These are phyloP conservation scores for Spathaspora sp. DNA, from an alignment of 805 yeast species.

Conservation along the genomic window DNA sequence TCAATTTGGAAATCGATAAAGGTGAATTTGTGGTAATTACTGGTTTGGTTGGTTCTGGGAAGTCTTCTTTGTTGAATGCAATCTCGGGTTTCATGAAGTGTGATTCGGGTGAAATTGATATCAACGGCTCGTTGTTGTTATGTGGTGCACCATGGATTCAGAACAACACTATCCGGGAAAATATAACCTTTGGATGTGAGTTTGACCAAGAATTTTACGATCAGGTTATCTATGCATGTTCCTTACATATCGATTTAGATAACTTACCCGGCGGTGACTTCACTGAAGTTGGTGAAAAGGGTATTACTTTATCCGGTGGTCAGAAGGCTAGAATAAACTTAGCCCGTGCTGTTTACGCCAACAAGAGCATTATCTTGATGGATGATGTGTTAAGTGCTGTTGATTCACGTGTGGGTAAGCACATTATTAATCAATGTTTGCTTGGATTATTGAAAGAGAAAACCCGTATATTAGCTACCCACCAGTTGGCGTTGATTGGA, in stretches of 20 bases:
- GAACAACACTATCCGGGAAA: conserved; percentile 73
- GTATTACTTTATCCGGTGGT: conserved; percentile 82
- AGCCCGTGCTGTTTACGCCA: conserved; percentile 76
- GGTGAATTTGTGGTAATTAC: conserved; percentile 76
- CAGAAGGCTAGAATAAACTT: conserved; percentile 79
- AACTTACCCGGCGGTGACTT: conserved; percentile 70
- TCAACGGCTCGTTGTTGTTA: conserved; percentile 51
- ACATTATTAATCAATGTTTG: conserved; percentile 68
- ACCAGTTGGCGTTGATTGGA: conserved; percentile 69
- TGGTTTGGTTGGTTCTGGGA: conserved; percentile 82
- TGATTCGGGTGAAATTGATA: conserved; percentile 45
- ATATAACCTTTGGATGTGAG: conserved; percentile 64
- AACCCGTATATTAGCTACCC: conserved; percentile 80
- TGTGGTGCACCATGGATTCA: conserved; percentile 82
- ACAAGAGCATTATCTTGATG: conserved; percentile 60
- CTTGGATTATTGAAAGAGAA: conserved; percentile 50
- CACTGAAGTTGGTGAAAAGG: conserved; percentile 83
- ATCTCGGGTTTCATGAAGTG: conserved; percentile 69
- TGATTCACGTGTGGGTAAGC: conserved; percentile 80
- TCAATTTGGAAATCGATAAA: conserved; percentile 50
- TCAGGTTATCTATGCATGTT: conserved; percentile 59
- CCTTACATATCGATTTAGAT: conserved; percentile 60
- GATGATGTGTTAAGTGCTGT: conserved; percentile 86
- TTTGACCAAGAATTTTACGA: conserved; percentile 50
- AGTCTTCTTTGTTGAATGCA: conserved; percentile 68